Percentiles rank a stretch among this genome's conserved stretches.
These are phyloP conservation scores for Phytophthora pistaciae DNA, from an alignment of 352 stramenopile genomes.

Conservation along the genomic window DNA sequence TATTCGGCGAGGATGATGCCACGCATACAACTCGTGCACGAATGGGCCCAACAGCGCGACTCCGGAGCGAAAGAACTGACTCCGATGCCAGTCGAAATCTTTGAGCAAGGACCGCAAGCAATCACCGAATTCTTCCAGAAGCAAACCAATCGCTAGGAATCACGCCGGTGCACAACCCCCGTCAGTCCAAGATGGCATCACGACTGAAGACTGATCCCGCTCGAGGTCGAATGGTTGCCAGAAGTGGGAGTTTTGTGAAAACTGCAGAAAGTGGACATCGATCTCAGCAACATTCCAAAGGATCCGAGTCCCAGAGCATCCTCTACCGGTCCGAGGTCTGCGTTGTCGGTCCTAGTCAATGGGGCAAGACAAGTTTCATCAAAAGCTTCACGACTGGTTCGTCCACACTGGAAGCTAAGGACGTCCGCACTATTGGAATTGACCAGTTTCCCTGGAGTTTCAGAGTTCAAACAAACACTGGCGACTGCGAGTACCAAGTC, in stretches of 20 bases:
- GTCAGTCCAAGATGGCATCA: background rate
- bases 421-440: constrained; percentile 42
- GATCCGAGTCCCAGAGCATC: background rate
- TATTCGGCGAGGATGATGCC: background rate
- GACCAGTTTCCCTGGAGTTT: constrained; percentile 32
- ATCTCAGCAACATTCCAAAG: background rate
- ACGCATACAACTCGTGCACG: background rate
- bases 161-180: background rate
- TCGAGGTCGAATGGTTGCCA: background rate
- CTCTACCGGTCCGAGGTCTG: constrained; percentile 28
- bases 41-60: background rate
- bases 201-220: background rate
- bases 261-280: background rate
- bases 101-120: background rate
- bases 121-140: background rate
- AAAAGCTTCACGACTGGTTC: constrained; percentile 27
- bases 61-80: background rate
- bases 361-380: constrained; percentile 47
- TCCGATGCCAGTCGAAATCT: background rate
- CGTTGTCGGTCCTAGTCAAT: constrained; percentile 35
- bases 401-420: constrained; percentile 1
- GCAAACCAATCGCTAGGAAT: background rate
- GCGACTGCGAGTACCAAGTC: background rate
- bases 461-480: background rate
- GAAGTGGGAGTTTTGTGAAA: constrained; percentile 1